Percentiles rank a stretch among this genome's conserved stretches.
These are phyloP conservation scores for Colletotrichum sp. DNA, from an alignment of 2,329 filamentous ascomycete species.

Conservation along the genomic window DNA sequence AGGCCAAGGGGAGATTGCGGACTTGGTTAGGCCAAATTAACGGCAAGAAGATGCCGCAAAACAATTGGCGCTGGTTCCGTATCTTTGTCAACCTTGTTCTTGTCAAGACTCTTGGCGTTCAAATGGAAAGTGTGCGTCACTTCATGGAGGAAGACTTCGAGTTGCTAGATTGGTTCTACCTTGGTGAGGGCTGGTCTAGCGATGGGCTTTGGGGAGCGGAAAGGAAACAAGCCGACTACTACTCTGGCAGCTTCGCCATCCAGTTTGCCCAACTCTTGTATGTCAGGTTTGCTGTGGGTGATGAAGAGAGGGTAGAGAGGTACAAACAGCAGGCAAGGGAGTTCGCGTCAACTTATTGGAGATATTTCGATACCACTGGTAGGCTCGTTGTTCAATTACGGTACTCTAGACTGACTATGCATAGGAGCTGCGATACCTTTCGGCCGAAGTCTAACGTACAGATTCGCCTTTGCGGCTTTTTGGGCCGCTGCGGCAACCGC, in stretches of 20 bases:
- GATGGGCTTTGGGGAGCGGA: constrained; percentile 43
- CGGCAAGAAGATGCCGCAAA: constrained; percentile 41
- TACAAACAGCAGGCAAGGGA: constrained; percentile 39
- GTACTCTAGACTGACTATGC: not conserved
- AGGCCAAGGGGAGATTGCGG: constrained; percentile 32
- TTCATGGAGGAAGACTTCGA: constrained; percentile 40
- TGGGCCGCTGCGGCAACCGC: constrained; percentile 45
- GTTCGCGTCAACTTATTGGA: constrained; percentile 43
- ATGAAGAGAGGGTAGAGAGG: constrained; percentile 34
- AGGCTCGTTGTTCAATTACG: not conserved
- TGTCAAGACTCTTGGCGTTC: constrained; percentile 37
- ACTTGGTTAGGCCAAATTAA: constrained; percentile 44
- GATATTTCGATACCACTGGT: constrained; percentile 47
- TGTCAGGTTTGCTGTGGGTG: constrained; percentile 37
- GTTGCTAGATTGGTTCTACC: constrained; percentile 43
- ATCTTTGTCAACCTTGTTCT: constrained; percentile 47
- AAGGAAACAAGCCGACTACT: constrained; percentile 46
- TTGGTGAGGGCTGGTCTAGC: constrained; percentile 44
- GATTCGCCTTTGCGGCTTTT: constrained; percentile 48
- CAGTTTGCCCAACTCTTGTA: constrained; percentile 49
- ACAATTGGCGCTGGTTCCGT: constrained; percentile 52
- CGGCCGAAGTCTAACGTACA: constrained; percentile 49
- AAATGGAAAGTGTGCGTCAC: constrained; percentile 30
- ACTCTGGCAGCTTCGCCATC: constrained; percentile 52
- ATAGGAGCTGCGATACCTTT: constrained; percentile 51